Percentiles rank a stretch among this genome's conserved stretches.
Evolutionary conservation across 1,139 yeast species (phyloP).

Genomic region (Sugiyamaella neomexicana): DNA sequence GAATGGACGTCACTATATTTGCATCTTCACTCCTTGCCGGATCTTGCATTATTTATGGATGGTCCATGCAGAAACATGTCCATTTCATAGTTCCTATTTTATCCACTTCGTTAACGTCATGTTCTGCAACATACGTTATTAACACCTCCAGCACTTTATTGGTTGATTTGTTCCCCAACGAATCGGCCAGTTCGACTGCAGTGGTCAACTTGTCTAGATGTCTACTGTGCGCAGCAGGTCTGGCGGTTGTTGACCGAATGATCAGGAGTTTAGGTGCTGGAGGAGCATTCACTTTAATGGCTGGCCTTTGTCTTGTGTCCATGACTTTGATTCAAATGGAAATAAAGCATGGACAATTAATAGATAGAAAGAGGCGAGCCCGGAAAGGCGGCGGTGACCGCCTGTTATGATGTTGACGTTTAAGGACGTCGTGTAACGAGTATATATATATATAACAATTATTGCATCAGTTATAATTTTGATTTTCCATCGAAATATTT

Average conservation of each 20-base stretch:
- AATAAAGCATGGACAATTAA: slow-evolving; percentile 21
- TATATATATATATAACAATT: neutral
- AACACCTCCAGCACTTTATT: slow-evolving; percentile 55
- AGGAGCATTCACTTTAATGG: slow-evolving; percentile 62
- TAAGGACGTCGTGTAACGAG: too few relatives aligned
- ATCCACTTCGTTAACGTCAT: slow-evolving; percentile 50
- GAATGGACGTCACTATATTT: slow-evolving; percentile 43
- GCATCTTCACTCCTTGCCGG: slow-evolving; percentile 39
- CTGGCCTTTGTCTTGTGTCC: slow-evolving; percentile 40
- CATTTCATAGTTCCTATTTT: slow-evolving; percentile 58
- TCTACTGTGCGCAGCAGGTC: slow-evolving; percentile 57
- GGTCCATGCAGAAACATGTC: slow-evolving; percentile 58
- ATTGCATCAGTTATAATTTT: slow-evolving; percentile 13
- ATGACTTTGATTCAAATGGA: slow-evolving; percentile 24
- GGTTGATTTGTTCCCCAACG: slow-evolving; percentile 60
- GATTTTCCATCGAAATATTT: slow-evolving; percentile 11
- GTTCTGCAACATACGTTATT: slow-evolving; percentile 53
- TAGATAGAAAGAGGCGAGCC: slow-evolving; percentile 17
- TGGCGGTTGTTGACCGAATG: slow-evolving; percentile 64
- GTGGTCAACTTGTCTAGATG: slow-evolving; percentile 63
- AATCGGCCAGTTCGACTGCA: slow-evolving; percentile 62
- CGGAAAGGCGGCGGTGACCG: slow-evolving; percentile 4
- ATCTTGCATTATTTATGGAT: slow-evolving; percentile 60
- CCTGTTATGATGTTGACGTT: neutral
- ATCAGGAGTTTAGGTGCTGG: slow-evolving; percentile 54